These are phyloP conservation scores for Penicillium brasilianum DNA, from an alignment of 2,329 filamentous ascomycete genomes.

Conservation along the genomic window DNA sequence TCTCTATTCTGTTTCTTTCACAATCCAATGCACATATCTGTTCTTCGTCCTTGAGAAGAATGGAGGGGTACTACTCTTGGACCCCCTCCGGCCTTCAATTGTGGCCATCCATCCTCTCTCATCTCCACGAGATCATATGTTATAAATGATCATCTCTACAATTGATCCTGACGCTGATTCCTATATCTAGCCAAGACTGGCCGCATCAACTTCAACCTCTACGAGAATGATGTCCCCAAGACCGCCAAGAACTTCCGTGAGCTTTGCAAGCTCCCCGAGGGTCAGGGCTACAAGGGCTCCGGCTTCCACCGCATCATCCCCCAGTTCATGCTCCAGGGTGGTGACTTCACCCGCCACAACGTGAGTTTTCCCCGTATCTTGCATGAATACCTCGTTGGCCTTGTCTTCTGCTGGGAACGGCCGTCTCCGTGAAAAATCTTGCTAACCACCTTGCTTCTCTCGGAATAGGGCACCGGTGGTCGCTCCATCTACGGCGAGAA, in stretches of 20 bases:
- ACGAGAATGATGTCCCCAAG: conserved; percentile 83
- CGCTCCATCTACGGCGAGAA: conserved; percentile 95
- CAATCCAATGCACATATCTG: conserved; percentile 3
- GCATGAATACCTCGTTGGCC: background rate
- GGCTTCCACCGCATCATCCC: conserved; percentile 93
- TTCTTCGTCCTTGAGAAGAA: background rate
- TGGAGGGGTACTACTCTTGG: conserved; percentile 24
- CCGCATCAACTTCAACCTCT: conserved; percentile 89
- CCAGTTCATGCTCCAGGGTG: conserved; percentile 93
- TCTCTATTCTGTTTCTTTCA: conserved; percentile 17
- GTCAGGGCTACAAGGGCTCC: conserved; percentile 81
- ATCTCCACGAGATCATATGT: conserved; percentile 13
- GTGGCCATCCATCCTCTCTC: background rate
- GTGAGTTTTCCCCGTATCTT: conserved; percentile 60
- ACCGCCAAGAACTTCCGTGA: conserved; percentile 83
- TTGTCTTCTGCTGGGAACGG: background rate
- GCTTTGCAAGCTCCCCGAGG: conserved; percentile 80
- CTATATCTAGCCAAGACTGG: conserved; percentile 67
- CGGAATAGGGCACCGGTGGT: conserved; percentile 77
- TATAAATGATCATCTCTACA: conserved; percentile 32
- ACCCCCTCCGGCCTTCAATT: conserved; percentile 18
- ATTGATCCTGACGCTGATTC: conserved; percentile 25
- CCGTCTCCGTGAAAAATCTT: background rate
- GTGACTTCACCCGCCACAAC: conserved; percentile 92
- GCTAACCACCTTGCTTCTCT: conserved; percentile 22